Conservation (phyloP, 1,284 basidiomycete genomes). For the Ceratobasidium sp. region DNA sequence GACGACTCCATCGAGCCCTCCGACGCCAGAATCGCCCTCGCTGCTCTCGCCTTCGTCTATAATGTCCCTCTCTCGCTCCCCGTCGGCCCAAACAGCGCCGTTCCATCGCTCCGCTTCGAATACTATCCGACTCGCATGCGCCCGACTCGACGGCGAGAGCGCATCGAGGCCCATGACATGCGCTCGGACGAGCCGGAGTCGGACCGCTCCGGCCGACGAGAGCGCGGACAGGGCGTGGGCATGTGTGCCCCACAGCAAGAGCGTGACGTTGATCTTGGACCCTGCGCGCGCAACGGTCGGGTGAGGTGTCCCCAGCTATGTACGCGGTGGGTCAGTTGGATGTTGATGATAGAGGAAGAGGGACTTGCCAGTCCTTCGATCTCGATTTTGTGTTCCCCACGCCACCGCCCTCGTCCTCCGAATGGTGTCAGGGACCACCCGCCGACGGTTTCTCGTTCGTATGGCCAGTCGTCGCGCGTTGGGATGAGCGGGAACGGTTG, state of each 20-base stretch:
- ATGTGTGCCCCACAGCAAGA: conserved; percentile 20
- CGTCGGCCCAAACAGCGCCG: conserved; percentile 9
- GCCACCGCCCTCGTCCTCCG: conserved; percentile 32
- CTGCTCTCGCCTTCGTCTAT: conserved; percentile 2
- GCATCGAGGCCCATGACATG: conserved; percentile 37
- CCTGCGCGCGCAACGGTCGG: conserved; percentile 7
- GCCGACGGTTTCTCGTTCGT: conserved; percentile 14
- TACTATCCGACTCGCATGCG: conserved; percentile 28
- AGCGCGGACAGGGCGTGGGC: conserved; percentile 1
- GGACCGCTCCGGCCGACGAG: not conserved
- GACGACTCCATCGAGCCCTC: not conserved
- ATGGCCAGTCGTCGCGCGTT: conserved; percentile 39
- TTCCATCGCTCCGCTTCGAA: conserved; percentile 5
- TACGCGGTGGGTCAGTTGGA: not conserved
- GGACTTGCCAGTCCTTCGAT: conserved; percentile 24
- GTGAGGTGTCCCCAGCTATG: conserved; percentile 10
- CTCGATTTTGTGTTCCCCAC: not conserved
- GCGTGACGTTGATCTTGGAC: not conserved
- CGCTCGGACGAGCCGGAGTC: not conserved
- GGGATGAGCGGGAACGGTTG: conserved; percentile 30
- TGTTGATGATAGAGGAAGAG: not conserved
- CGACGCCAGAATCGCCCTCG: conserved; percentile 22
- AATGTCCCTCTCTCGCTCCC: conserved; percentile 5
- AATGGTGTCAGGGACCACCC: conserved; percentile 28
- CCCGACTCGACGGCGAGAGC: conserved; percentile 25